Evolutionary conservation across 2,329 filamentous ascomycete species (phyloP).

Genomic region (Neoascochyta sp.): DNA sequence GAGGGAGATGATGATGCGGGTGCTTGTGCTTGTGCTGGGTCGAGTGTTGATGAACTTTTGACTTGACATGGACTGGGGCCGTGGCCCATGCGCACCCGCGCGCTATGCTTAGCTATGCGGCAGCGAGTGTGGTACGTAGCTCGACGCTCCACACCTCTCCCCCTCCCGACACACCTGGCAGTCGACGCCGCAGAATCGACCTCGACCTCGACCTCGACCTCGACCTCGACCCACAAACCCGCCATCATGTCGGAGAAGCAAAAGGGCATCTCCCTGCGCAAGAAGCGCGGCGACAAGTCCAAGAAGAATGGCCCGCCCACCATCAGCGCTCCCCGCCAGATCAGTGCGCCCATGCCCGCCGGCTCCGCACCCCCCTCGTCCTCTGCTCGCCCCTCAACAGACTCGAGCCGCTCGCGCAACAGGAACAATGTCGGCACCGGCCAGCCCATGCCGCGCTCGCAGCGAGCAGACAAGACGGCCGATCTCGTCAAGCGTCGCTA

Average conservation of each 20-base stretch:
- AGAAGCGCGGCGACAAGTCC: constrained; percentile 54
- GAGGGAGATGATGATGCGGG: constrained; percentile 2
- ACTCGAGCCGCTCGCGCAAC: constrained; percentile 34
- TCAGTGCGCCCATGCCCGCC: constrained; percentile 43
- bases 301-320: constrained; percentile 49
- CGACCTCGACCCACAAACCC: background rate
- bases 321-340: constrained; percentile 56
- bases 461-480: constrained; percentile 53
- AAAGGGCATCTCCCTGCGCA: constrained; percentile 60
- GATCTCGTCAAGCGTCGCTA: constrained; percentile 94
- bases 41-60: no score
- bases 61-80: no score
- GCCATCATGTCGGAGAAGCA: constrained; percentile 47
- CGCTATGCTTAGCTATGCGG: no score
- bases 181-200: background rate
- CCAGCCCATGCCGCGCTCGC: constrained; percentile 41
- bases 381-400: constrained; percentile 37
- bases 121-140: no score
- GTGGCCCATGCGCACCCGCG: no score
- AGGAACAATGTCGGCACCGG: constrained; percentile 16
- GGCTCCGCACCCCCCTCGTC: constrained; percentile 29
- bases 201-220: background rate
- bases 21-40: no score
- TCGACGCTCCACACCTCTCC: no score
- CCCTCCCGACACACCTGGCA: background rate